Evolutionary conservation across 768 basidiomycete genomes (phyloP).

Genomic region (Gymnopilus junonius): DNA sequence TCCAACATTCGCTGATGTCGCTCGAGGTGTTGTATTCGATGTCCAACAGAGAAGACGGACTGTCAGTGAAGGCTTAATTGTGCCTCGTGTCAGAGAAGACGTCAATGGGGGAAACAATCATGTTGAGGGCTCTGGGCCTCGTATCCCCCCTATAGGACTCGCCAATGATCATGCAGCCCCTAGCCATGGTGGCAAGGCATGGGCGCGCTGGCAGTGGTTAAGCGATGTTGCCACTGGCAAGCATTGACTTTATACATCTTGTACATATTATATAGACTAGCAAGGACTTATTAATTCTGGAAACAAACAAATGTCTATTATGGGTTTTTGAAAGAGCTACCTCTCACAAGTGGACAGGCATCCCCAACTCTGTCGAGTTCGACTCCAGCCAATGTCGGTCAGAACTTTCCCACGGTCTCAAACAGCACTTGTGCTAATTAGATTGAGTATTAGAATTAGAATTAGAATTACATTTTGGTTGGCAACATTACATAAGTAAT

Average conservation of each 20-base stretch:
- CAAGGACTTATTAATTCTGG: not conserved
- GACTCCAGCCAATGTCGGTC: too few species aligned
- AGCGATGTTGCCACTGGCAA: slow-evolving; percentile 21
- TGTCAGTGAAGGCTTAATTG: slow-evolving; percentile 50
- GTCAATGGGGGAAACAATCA: slow-evolving; percentile 9
- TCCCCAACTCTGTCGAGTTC: too few species aligned
- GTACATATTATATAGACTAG: not conserved
- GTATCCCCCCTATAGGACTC: not conserved
- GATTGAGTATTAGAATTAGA: too few species aligned
- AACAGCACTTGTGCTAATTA: too few species aligned
- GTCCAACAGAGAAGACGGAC: slow-evolving; percentile 44
- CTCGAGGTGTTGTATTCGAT: slow-evolving; percentile 24
- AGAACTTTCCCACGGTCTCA: too few species aligned
- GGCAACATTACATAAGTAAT: too few species aligned
- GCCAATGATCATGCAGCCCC: not conserved
- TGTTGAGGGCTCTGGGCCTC: not conserved
- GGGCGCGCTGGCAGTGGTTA: slow-evolving; percentile 34
- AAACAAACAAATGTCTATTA: not conserved
- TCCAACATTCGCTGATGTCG: slow-evolving; percentile 34
- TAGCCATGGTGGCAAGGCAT: slow-evolving; percentile 4
- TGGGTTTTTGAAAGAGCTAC: too few species aligned
- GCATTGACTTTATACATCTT: slow-evolving; percentile 6
- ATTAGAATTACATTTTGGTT: too few species aligned
- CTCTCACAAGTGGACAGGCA: too few species aligned
- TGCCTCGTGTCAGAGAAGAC: slow-evolving; percentile 1